Evolutionary conservation across 1,284 basidiomycete genomes (phyloP).

Genomic region (Trametes sp.): DNA sequence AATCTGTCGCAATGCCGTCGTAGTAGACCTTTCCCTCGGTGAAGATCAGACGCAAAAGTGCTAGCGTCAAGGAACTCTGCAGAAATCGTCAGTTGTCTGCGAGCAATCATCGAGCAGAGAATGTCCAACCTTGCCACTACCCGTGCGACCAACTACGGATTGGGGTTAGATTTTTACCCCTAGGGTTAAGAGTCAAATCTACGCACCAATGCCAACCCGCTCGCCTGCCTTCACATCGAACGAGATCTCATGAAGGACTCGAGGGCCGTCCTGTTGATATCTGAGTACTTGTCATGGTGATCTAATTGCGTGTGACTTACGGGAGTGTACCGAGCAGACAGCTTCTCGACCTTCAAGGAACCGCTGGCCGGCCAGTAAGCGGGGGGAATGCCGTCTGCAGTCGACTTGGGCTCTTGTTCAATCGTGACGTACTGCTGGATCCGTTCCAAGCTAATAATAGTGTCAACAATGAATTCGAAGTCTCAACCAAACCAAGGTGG

Average conservation of each 20-base stretch:
- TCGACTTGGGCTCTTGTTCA: constrained; percentile 71
- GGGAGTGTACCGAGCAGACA: constrained; percentile 63
- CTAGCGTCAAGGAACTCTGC: constrained; percentile 54
- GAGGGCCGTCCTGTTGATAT: constrained; percentile 46
- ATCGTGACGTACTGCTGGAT: constrained; percentile 79
- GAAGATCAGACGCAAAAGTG: constrained; percentile 53
- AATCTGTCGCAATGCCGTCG: constrained; percentile 41
- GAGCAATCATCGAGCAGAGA: too few species aligned
- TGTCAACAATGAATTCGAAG: neutral
- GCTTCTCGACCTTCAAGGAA: constrained; percentile 64
- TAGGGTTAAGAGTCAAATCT: constrained; percentile 15
- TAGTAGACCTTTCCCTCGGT: constrained; percentile 54
- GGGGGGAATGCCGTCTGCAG: constrained; percentile 62
- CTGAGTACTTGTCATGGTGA: neutral
- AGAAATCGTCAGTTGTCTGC: too few species aligned
- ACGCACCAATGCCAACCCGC: constrained; percentile 69
- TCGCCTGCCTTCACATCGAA: constrained; percentile 59
- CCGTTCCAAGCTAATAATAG: constrained; percentile 32
- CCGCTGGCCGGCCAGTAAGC: constrained; percentile 84
- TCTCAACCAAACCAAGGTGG: neutral
- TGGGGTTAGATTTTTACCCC: neutral
- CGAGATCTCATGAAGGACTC: constrained; percentile 56
- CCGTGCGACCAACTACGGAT: constrained; percentile 65
- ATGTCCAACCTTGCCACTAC: constrained; percentile 47
- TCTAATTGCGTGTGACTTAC: constrained; percentile 24